Percentiles rank a stretch among this genome's conserved stretches.
Conservation (phyloP, 1,284 basidiomycete genomes). For the Microbotryomycetes sp. region DNA sequence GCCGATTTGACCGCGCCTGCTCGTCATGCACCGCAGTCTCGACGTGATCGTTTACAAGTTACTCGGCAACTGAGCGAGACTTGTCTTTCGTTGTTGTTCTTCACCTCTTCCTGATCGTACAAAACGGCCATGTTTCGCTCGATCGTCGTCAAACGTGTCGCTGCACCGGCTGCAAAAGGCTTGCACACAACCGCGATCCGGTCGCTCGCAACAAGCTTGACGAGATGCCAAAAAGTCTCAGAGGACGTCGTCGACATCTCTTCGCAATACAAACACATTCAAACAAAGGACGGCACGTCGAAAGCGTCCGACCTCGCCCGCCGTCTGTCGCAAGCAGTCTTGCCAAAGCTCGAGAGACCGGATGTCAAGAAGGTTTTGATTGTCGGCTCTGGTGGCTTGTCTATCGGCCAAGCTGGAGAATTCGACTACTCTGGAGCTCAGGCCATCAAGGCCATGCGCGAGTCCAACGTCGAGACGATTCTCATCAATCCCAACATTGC, state of each 20-base stretch:
- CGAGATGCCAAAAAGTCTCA: conserved; percentile 7
- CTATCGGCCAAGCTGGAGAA: conserved; percentile 97
- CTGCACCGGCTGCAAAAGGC: neutral
- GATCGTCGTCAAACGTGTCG: conserved; percentile 7
- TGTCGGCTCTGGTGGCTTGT: conserved; percentile 91
- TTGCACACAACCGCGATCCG: neutral
- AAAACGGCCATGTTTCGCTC: conserved; percentile 28
- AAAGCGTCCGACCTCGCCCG: conserved; percentile 75
- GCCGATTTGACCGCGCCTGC: neutral
- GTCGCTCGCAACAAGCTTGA: conserved; percentile 16
- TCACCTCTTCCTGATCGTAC: too few relatives aligned
- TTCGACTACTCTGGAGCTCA: conserved; percentile 99
- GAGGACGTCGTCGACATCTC: conserved; percentile 29
- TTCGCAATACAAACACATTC: conserved; percentile 32
- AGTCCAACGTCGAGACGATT: conserved; percentile 90
- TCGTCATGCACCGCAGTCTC: conserved; percentile 5
- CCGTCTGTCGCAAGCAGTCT: conserved; percentile 79
- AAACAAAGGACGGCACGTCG: conserved; percentile 29
- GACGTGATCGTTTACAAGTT: conserved; percentile 29
- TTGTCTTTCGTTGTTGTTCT: too few relatives aligned
- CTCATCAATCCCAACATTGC: conserved; percentile 98
- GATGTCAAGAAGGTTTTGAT: conserved; percentile 94
- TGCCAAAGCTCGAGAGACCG: conserved; percentile 74
- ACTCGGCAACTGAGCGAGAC: conserved; percentile 16
- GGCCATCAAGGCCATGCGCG: conserved; percentile 94